These are phyloP conservation scores for Pseudogymnoascus pannorum DNA, from an alignment of 2,329 filamentous ascomycete species.

Conservation along the genomic window DNA sequence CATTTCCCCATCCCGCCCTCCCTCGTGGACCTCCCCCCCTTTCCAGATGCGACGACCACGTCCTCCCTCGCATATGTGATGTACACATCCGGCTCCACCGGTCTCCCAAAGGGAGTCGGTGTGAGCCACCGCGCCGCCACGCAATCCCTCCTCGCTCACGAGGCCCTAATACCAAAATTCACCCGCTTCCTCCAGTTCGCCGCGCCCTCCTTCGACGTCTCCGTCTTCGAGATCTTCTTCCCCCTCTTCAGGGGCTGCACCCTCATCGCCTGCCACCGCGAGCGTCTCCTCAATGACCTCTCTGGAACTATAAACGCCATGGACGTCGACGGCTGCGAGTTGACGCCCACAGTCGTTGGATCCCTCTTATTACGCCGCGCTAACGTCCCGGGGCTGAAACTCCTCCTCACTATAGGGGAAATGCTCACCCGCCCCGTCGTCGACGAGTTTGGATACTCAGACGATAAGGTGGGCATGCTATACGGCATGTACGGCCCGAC, in stretches of 20 bases:
- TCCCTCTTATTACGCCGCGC: conserved; percentile 63
- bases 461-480: conserved; percentile 51
- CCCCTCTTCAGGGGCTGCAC: conserved; percentile 68
- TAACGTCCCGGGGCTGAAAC: conserved; percentile 58
- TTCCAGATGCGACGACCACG: neutral
- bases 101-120: conserved; percentile 78
- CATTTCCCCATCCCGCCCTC: conserved; percentile 3
- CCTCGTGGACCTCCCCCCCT: neutral
- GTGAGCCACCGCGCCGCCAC: conserved; percentile 74
- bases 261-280: conserved; percentile 62
- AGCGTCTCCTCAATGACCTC: conserved; percentile 67
- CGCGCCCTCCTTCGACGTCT: conserved; percentile 88
- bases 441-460: conserved; percentile 64
- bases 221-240: conserved; percentile 92
- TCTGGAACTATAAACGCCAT: conserved; percentile 57
- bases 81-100: conserved; percentile 89
- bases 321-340: conserved; percentile 73
- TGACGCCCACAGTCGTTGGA: conserved; percentile 81
- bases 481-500: conserved; percentile 95
- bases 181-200: conserved; percentile 83
- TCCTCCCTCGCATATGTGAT: conserved; percentile 69
- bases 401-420: conserved; percentile 83
- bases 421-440: conserved; percentile 78
- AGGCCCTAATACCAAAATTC: conserved; percentile 69
- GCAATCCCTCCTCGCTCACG: conserved; percentile 75